phyloP scores from a whole-genome alignment of 2,329 filamentous ascomycete species.

The Diaporthe ampelina region DNA sequence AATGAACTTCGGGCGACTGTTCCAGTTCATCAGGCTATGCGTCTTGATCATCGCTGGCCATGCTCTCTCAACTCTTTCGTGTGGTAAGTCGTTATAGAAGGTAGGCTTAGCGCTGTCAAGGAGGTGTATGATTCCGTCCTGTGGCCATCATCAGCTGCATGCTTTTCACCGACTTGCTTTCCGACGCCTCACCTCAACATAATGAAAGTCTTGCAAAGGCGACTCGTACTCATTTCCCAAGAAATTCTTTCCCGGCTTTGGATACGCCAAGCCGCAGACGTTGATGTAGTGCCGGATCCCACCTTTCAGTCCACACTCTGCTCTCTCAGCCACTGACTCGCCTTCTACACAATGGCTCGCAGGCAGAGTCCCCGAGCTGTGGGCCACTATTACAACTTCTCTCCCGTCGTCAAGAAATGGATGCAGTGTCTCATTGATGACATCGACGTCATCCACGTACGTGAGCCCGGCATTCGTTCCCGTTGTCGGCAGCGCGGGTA shows the following conservation, averaged over 20 bases:
- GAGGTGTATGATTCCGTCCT: constrained; percentile 38
- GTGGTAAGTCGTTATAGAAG: constrained; percentile 18
- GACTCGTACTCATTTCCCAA: constrained; percentile 10
- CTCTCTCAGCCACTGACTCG: constrained; percentile 26
- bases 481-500: constrained; percentile 26
- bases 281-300: constrained; percentile 36
- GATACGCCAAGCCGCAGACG: constrained; percentile 35
- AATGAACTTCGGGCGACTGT: constrained; percentile 31
- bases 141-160: background rate
- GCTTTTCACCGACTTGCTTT: too few species aligned
- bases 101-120: constrained; percentile 27
- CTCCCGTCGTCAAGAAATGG: constrained; percentile 19
- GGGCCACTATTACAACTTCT: constrained; percentile 34
- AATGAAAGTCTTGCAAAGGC: constrained; percentile 28
- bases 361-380: constrained; percentile 18
- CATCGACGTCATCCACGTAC: constrained; percentile 29
- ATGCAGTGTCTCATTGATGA: background rate
- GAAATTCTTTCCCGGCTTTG: constrained; percentile 27
- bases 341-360: constrained; percentile 35
- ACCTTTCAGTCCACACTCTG: constrained; percentile 30
- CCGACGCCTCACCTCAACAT: constrained; percentile 8
- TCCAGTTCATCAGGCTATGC: constrained; percentile 34
- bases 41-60: constrained; percentile 27
- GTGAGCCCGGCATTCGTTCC: constrained; percentile 8
- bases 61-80: constrained; percentile 1